Evolutionary conservation across 163 green algal genomes (phyloP).

Genomic region (Scenedesmus sp.): DNA sequence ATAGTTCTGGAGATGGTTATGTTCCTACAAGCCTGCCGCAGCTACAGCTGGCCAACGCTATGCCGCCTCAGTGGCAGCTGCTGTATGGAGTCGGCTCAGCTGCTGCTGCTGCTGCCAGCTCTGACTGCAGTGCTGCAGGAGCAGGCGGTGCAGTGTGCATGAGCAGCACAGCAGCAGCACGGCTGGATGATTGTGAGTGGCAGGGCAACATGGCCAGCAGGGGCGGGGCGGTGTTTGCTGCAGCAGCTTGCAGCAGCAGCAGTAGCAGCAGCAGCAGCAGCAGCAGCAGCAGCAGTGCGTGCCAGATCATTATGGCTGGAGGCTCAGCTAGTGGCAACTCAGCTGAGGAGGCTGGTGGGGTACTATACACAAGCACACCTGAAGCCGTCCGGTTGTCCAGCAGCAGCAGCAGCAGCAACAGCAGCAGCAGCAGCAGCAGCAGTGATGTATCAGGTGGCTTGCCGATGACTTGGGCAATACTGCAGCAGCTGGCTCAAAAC

Average conservation of each 20-base stretch:
- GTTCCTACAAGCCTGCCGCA: neutral
- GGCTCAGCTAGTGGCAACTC: neutral
- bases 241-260: neutral
- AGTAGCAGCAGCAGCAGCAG: neutral
- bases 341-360: constrained; percentile 13
- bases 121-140: neutral
- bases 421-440: neutral
- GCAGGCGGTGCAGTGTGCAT: constrained; percentile 27
- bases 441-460: neutral
- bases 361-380: constrained; percentile 35
- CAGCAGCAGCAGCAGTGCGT: neutral
- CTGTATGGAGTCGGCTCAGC: constrained; percentile 14
- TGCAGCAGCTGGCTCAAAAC: neutral
- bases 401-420: constrained; percentile 13
- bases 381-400: neutral
- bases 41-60: neutral
- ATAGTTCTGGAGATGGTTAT: too few relatives aligned
- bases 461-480: neutral
- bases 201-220: constrained; percentile 16
- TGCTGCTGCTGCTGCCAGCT: neutral
- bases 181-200: neutral
- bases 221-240: constrained; percentile 22
- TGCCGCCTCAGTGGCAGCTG: constrained; percentile 18
- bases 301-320: neutral
- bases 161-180: neutral